Conservation (phyloP, 2,329 filamentous ascomycete species). For the Pyrenochaeta sp. region DNA sequence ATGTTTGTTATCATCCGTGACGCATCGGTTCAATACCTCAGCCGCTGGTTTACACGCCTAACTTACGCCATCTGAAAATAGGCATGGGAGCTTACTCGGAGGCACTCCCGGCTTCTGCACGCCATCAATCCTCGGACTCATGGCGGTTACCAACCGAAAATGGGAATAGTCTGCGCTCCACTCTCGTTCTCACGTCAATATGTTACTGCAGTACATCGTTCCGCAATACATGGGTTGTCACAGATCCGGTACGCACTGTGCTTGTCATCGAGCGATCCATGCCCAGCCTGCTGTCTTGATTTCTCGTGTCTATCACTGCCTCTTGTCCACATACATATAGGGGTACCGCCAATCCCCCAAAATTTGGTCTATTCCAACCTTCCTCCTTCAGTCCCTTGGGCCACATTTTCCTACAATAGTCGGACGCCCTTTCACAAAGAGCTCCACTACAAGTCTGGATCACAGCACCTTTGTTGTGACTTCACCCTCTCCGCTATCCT, state of each 20-base stretch:
- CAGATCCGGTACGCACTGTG: constrained; percentile 49
- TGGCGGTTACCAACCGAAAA: constrained; percentile 45
- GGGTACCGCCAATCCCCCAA: constrained; percentile 37
- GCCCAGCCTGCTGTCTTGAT: constrained; percentile 38
- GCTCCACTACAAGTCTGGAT: constrained; percentile 17
- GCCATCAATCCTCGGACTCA: constrained; percentile 46
- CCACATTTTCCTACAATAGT: constrained; percentile 24
- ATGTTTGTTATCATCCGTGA: constrained; percentile 50
- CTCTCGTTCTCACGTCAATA: constrained; percentile 52
- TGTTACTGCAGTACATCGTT: constrained; percentile 51
- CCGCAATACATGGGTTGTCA: constrained; percentile 50
- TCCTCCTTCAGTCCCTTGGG: constrained; percentile 37
- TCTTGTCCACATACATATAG: constrained; percentile 48
- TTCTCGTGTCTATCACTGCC: constrained; percentile 34
- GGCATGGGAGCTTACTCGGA: constrained; percentile 49
- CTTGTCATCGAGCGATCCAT: constrained; percentile 48
- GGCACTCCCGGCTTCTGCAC: constrained; percentile 43
- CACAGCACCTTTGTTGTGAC: constrained; percentile 20
- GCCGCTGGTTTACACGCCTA: constrained; percentile 43
- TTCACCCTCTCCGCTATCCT: constrained; percentile 16
- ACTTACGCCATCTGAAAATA: constrained; percentile 50
- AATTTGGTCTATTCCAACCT: constrained; percentile 28
- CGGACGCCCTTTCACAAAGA: constrained; percentile 17
- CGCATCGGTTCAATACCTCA: constrained; percentile 45
- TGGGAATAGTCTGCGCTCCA: constrained; percentile 45